Conservation (phyloP, 108 stramenopile species). For the Seminavis robusta region DNA sequence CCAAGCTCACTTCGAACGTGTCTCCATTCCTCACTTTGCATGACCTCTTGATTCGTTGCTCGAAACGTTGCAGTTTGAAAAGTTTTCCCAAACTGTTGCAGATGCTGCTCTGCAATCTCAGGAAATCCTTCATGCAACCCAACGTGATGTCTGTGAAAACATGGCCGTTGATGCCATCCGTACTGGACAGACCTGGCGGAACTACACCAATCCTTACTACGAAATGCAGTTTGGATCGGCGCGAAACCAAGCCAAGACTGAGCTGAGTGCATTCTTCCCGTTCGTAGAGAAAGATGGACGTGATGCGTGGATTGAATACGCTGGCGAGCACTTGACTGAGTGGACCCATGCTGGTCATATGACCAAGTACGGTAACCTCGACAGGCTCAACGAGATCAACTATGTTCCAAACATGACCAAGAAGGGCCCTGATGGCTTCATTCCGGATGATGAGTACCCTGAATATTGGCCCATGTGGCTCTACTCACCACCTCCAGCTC, state of each 20-base stretch:
- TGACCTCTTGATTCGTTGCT: not conserved
- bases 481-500: not conserved
- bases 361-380: constrained; percentile 4
- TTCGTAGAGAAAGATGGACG: not conserved
- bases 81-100: not conserved
- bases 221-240: not conserved
- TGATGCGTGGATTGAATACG: not conserved
- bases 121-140: not conserved
- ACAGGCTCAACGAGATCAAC: not conserved
- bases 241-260: not conserved
- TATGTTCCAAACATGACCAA: not conserved
- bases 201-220: not conserved
- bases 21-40: too few species aligned
- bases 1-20: too few species aligned
- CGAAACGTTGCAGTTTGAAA: not conserved
- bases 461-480: constrained; percentile 4
- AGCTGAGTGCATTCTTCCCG: not conserved
- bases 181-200: not conserved
- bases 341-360: not conserved
- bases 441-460: not conserved
- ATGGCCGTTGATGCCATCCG: not conserved
- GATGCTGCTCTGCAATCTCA: not conserved
- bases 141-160: too few species aligned
- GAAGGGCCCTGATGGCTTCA: not conserved
- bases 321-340: not conserved